A percentile compares a stretch with the other conserved stretches of the same genome.
phyloP scores from a whole-genome alignment of 805 yeast genomes.

The Hermanozyma aechmeae region DNA sequence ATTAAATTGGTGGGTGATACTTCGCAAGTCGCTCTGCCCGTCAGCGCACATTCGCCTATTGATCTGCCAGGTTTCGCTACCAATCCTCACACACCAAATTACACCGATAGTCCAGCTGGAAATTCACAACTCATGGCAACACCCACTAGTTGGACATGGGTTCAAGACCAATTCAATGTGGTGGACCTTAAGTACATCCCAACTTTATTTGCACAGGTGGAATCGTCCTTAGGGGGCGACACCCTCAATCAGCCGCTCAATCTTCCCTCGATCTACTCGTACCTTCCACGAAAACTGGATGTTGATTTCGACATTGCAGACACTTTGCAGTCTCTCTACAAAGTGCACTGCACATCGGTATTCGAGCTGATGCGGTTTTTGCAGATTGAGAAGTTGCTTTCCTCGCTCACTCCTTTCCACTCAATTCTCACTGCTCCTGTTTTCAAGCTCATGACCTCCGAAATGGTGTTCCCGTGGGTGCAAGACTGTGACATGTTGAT shows the following conservation, averaged over 20 bases:
- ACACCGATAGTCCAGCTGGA: conserved; percentile 4
- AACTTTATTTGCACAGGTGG: background rate
- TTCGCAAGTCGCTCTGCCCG: too few species aligned
- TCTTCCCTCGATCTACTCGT: conserved; percentile 33
- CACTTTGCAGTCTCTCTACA: conserved; percentile 54
- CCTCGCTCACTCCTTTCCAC: conserved; percentile 43
- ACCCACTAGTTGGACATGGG: conserved; percentile 11
- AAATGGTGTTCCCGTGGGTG: conserved; percentile 52
- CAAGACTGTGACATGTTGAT: conserved; percentile 55
- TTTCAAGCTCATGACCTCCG: conserved; percentile 44
- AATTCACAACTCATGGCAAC: conserved; percentile 5
- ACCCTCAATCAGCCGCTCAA: conserved; percentile 7
- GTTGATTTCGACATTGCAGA: conserved; percentile 42
- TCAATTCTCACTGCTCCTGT: conserved; percentile 54
- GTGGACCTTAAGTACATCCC: conserved; percentile 22
- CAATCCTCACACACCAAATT: conserved; percentile 7
- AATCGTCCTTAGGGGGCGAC: background rate
- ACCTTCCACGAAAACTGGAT: conserved; percentile 38
- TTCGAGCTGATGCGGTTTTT: conserved; percentile 60
- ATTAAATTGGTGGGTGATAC: conserved; percentile 32
- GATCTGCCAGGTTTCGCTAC: too few species aligned
- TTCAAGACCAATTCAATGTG: conserved; percentile 9
- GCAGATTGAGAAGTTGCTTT: conserved; percentile 53
- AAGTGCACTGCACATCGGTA: conserved; percentile 52
- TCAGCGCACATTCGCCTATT: too few species aligned